These are phyloP conservation scores for Rhexocercosporidium sp. DNA, from an alignment of 2,329 filamentous ascomycete genomes.

Conservation along the genomic window DNA sequence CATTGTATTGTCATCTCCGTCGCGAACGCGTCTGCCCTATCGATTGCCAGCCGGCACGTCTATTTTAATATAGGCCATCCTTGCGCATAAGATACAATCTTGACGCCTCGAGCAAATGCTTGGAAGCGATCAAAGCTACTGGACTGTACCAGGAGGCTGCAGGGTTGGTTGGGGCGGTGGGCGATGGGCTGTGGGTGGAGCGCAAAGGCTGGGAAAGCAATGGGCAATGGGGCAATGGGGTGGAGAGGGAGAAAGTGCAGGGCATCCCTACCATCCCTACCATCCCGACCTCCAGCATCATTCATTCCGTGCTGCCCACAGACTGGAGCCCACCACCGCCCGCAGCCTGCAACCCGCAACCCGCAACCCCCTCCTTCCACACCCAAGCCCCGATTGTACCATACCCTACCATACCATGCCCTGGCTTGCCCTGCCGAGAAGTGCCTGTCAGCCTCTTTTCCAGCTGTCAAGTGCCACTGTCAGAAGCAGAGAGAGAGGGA, in stretches of 20 bases:
- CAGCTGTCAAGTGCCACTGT: conserved; percentile 8
- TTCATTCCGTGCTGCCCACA: conserved; percentile 8
- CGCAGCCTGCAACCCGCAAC: background rate
- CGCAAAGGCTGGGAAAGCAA: too few species aligned
- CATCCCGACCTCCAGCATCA: too few species aligned
- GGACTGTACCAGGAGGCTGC: background rate
- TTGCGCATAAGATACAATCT: conserved; percentile 18
- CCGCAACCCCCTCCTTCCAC: background rate
- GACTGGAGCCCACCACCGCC: background rate
- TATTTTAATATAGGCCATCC: conserved; percentile 16
- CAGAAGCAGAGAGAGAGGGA: conserved; percentile 1
- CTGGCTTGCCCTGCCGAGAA: conserved; percentile 3
- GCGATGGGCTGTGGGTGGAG: background rate
- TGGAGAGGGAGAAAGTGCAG: background rate
- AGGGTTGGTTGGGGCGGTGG: too few species aligned
- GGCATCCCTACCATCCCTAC: too few species aligned
- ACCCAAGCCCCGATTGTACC: background rate
- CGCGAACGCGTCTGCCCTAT: conserved; percentile 9
- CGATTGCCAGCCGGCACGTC: conserved; percentile 3
- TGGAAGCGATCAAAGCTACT: conserved; percentile 16
- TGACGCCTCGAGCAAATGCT: conserved; percentile 14
- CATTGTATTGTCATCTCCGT: conserved; percentile 16
- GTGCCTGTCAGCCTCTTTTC: conserved; percentile 12
- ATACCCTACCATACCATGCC: background rate
- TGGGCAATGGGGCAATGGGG: background rate